Percentiles rank a stretch among this genome's conserved stretches.
Evolutionary conservation across 208 protist genomes (phyloP).

Genomic region (Kentomonas sorsogonicus): DNA sequence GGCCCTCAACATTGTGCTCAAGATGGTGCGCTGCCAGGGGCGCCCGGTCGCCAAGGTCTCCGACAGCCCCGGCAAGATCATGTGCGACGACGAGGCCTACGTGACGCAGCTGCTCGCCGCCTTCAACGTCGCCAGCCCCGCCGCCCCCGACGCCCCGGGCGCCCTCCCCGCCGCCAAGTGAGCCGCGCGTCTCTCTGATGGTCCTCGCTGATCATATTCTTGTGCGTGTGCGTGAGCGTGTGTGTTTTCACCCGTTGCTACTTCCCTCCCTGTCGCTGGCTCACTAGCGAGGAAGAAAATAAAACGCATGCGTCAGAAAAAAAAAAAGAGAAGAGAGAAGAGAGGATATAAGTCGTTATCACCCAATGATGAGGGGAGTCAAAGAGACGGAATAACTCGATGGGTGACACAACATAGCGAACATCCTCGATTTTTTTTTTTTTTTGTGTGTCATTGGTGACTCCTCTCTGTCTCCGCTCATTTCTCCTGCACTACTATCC

Average conservation of each 20-base stretch:
- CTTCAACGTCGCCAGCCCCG: conserved; percentile 42
- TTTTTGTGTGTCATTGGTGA: not conserved
- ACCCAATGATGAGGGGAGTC: not conserved
- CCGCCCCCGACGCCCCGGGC: not conserved
- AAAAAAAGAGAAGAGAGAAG: not conserved
- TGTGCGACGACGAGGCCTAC: conserved; percentile 54
- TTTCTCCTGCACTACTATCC: no score
- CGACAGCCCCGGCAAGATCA: conserved; percentile 78
- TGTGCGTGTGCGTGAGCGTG: not conserved
- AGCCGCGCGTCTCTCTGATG: not conserved
- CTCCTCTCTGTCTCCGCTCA: no score
- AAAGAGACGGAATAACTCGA: not conserved
- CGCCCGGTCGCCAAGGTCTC: conserved; percentile 85
- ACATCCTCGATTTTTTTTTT: conserved; percentile 1
- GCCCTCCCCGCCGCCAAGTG: not conserved
- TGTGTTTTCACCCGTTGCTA: not conserved
- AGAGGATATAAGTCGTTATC: not conserved
- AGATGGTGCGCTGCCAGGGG: conserved; percentile 86
- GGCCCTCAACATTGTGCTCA: conserved; percentile 86
- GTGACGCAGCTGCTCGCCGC: conserved; percentile 46
- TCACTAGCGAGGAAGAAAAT: conserved; percentile 1
- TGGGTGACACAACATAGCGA: not conserved
- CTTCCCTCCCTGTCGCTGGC: not conserved
- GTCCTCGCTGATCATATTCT: not conserved
- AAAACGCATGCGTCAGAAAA: not conserved